phyloP scores from a whole-genome alignment of 169 alveolate genomes.

The Eimeria tenella region DNA sequence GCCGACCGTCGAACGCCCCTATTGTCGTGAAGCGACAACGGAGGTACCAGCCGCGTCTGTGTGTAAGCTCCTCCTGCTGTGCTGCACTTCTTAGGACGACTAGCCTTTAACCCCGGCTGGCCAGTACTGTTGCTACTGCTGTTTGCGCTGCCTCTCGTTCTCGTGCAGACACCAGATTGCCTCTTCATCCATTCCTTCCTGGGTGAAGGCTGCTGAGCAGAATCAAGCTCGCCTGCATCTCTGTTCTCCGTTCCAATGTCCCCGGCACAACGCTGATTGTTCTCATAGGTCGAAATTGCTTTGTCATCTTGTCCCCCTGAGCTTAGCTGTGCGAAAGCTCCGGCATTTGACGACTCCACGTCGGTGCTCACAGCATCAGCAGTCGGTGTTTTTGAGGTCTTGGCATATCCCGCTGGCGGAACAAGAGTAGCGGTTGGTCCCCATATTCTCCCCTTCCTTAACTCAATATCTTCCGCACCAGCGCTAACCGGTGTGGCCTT shows the following conservation, averaged over 20 bases:
- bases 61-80: constrained; percentile 33
- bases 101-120: constrained; percentile 41
- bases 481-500: constrained; percentile 6
- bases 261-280: constrained; percentile 11
- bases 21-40: constrained; percentile 51
- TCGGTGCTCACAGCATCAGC: constrained; percentile 11
- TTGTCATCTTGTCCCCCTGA: background rate
- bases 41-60: constrained; percentile 73
- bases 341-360: constrained; percentile 5
- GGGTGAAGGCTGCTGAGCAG: constrained; percentile 8
- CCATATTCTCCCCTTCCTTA: constrained; percentile 14
- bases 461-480: background rate
- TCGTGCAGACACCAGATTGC: constrained; percentile 31
- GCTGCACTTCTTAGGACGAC: constrained; percentile 67
- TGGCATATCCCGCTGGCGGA: constrained; percentile 5
- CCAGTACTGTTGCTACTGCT: constrained; percentile 44
- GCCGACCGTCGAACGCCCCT: constrained; percentile 77
- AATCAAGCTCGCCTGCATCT: background rate
- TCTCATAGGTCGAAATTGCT: background rate
- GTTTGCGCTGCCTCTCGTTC: constrained; percentile 40
- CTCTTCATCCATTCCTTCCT: constrained; percentile 31
- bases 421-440: constrained; percentile 51
- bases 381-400: background rate
- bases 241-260: background rate
- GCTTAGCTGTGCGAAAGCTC: background rate